Percentiles rank a stretch among this genome's conserved stretches.
phyloP scores from a whole-genome alignment of 2,329 filamentous ascomycete species.

The Pleomassaria siparia region DNA sequence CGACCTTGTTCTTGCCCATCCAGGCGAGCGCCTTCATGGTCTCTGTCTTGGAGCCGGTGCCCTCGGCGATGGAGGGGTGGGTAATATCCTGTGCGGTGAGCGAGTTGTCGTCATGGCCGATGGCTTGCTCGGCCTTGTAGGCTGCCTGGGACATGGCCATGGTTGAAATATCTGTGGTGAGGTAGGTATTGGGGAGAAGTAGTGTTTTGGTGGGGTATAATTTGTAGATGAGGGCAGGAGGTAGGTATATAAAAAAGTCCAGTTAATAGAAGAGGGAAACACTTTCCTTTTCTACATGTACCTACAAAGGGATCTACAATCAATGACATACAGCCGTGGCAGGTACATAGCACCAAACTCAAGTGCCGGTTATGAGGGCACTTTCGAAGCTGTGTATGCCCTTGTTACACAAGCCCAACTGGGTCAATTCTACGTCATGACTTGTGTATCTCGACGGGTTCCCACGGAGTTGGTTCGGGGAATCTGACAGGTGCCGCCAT shows the following conservation, averaged over 20 bases:
- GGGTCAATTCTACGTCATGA: conserved; percentile 8
- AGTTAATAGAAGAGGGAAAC: neutral
- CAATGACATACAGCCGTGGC: neutral
- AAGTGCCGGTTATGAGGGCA: neutral
- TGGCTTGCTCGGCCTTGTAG: conserved; percentile 62
- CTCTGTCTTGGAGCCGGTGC: conserved; percentile 54
- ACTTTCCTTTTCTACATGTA: neutral
- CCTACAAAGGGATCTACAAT: neutral
- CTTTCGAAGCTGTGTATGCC: neutral
- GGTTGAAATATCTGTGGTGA: conserved; percentile 13
- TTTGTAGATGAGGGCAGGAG: neutral
- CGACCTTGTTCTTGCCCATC: conserved; percentile 78
- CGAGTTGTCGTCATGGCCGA: conserved; percentile 69
- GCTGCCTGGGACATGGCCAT: conserved; percentile 57
- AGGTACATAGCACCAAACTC: neutral
- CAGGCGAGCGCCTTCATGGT: conserved; percentile 81
- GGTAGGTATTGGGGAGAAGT: neutral
- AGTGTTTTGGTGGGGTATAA: neutral
- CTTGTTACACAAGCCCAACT: conserved; percentile 4
- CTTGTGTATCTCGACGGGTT: conserved; percentile 2
- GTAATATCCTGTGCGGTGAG: conserved; percentile 69
- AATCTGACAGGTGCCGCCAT: neutral
- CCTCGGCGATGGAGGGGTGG: conserved; percentile 54
- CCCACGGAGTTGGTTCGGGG: neutral
- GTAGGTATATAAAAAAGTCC: neutral